Base-by-base conservation (phyloP, 192 early-diverging fungal species). In the Coemansia sp. region DNA sequence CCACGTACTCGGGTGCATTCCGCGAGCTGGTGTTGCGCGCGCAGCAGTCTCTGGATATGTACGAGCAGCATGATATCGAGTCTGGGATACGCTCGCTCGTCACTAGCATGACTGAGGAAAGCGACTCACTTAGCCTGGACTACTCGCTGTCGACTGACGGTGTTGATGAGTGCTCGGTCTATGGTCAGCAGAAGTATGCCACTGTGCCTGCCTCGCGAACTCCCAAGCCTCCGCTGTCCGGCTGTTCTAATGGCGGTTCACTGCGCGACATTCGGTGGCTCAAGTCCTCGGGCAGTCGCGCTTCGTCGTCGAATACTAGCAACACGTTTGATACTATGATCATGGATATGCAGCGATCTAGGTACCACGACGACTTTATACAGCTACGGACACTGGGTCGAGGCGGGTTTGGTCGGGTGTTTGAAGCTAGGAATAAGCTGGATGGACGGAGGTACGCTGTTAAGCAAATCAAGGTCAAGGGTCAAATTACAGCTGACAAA, bases 351-450 rank as follows among this genome's bases (percentile, higher is more conserved):
- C 80, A 76, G 55, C 64, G 78, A 7, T 85, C 83, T 31, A 87
- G 95, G 12, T 98, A 95, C 78, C 72, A 83, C 36, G 89, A 92
- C 68, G 95, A 98, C 74, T 96, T 96, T 87, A 70, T 86, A 12
- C 92, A 97, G 77, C 67, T 97, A 13, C 73, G 84, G 13, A 80
- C 87, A 27, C 86, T 99, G 16, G 97, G 97, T 9, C 87, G 89
- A 62, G 97, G 97, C 49, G 97, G 96, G 3, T 99, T 97, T 83
- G 97, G 96, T 10, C 87, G 84, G 38, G 97, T 97, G 3, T 92
- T 77, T 67, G 84, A 90, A 58, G 94, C 89, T n/a, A 78, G 89
- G 38, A 95, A 99, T 77, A 90, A 90, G 74, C 76, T 99, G 49
- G 97, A 99, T 74, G 92, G 89, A 3, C 89, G 91, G 9, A 87